Base-by-base conservation (phyloP, 2,329 filamentous ascomycete genomes). In the Penicillium italicum region DNA sequence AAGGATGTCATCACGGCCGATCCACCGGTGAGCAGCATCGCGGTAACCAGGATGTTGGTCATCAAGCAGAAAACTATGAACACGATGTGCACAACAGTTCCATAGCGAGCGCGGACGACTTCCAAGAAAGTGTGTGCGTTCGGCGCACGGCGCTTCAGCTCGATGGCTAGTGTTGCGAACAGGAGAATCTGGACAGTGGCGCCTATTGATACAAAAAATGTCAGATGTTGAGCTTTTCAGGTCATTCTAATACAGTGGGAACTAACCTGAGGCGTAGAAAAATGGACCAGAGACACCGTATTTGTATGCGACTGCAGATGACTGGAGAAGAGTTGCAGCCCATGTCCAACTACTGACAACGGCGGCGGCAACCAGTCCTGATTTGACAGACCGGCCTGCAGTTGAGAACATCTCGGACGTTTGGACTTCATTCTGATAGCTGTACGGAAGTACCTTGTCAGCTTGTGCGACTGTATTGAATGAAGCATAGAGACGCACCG, bases 291-390 rank as follows among this genome's bases (percentile, higher is more conserved):
- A 85, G 44, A 87, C 82, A 47, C 85, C 85, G 69, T 93, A 93
- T 59, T 84, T 80, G 72, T 96, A 96, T 59, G 89, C 90, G 18
- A 96, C 88, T n/a, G 86, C 84, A 0, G 89, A 87, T 1, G 85
- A 89, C 68, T 94, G 90, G 2, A 94, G 79, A 1, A 93, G 78
- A 0, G 90, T 94, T 22, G 90, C 91, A 0, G 90, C 91, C 91
- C 91, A 96, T 0, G 91, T 96, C 91, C 92, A 96, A 5, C 88
- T 91, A 16, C 88, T 92, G 4, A 96, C 90, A n/a, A 96, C 91
- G 16, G 91, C 91, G 5, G 90, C 89, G 11, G 90, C 89, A 0
- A 96, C 90, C 14, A 96, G 80, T 41, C 91, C 92, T 9, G 90
- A 91, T 70, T 96, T 96, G 62, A 96, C 90, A 1, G 89, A 91